Base-by-base conservation (phyloP, 257 asterid genomes). In the Buddleja alternifolia region DNA sequence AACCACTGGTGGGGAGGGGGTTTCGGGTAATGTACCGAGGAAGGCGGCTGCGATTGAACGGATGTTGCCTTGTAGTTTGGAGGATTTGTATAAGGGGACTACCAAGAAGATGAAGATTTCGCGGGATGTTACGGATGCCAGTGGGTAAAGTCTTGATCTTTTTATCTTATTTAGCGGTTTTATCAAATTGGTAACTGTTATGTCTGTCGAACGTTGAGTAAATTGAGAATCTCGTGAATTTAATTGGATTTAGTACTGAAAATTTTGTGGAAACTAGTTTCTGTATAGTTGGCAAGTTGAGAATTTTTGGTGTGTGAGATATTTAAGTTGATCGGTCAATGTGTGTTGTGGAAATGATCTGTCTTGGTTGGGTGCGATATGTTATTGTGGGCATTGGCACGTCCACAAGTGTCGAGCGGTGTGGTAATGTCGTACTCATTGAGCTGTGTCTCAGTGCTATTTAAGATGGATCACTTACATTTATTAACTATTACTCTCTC, bases 61-160 rank as follows among this genome's bases (percentile, higher is more conserved):
- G 69, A 66, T 40, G 76, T 44, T 84, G 70, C 79, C 73, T 0
- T 84, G 90, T 64, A 79, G 79, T 60, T 73, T 84, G 87, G 90
- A 84, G 76, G 90, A 84, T 70, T 71, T 84, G 69, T 82, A 78
- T 21, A 84, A 71, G 73, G 93, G 89, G 40, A 73, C 86, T 12
- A 82, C 81, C n/a, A 83, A 72, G 72, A 87, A 83, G 81, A 85
- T 87, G 90, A 85, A 83, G 72, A 85, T 87, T 70, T 87, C 95
- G 1, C 66, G 92, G 71, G 82, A 82, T 56, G 88, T 83, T 56
- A 37, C 73, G 14, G 92, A 85, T 34, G 60, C 77, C 54, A 76
- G 60, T 52, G 90, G 95, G 95, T 87, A 87, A 80, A 20, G 64
- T 15, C 11, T 61, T 25, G 14, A 56, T 25, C 73, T 53, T 70